Evolutionary conservation across 2,329 filamentous ascomycete species (phyloP).

Genomic region (Calonectria pteridis): DNA sequence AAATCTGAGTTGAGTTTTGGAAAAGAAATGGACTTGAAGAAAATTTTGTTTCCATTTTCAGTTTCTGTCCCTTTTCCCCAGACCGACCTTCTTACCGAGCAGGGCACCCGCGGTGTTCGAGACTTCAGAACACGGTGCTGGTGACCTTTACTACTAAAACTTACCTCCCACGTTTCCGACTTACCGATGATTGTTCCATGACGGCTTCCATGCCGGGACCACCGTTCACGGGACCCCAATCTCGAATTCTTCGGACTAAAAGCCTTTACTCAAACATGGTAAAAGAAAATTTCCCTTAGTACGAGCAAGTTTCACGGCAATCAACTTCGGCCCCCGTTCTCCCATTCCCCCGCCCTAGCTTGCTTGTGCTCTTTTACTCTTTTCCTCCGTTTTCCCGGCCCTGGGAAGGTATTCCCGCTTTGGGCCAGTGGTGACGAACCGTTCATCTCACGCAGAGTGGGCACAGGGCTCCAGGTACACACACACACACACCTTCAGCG

Average conservation of each 20-base stretch:
- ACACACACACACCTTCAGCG: not conserved
- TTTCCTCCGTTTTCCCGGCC: constrained; percentile 31
- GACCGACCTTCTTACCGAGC: constrained; percentile 30
- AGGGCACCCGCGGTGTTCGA: not conserved
- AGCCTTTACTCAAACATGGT: not conserved
- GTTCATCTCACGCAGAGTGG: constrained; percentile 33
- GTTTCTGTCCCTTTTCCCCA: constrained; percentile 41
- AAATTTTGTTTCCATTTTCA: not conserved
- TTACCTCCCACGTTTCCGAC: constrained; percentile 19
- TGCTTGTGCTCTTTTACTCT: constrained; percentile 14
- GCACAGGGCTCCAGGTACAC: constrained; percentile 10
- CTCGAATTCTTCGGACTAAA: constrained; percentile 13
- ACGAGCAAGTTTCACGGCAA: not conserved
- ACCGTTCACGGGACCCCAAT: not conserved
- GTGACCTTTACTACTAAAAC: not conserved
- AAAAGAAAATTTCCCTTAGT: not conserved
- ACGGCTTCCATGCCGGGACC: not conserved
- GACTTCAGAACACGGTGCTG: not conserved
- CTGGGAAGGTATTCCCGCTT: constrained; percentile 37
- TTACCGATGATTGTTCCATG: constrained; percentile 28
- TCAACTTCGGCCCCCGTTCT: not conserved
- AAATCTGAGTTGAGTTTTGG: constrained; percentile 33
- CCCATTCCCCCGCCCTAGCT: constrained; percentile 23
- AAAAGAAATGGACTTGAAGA: not conserved
- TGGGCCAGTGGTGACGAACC: constrained; percentile 25